A percentile compares a stretch with the other conserved stretches of the same genome.
These are phyloP conservation scores for Amaranthus tricolor DNA, from an alignment of 179 eudicot species.

Conservation along the genomic window DNA sequence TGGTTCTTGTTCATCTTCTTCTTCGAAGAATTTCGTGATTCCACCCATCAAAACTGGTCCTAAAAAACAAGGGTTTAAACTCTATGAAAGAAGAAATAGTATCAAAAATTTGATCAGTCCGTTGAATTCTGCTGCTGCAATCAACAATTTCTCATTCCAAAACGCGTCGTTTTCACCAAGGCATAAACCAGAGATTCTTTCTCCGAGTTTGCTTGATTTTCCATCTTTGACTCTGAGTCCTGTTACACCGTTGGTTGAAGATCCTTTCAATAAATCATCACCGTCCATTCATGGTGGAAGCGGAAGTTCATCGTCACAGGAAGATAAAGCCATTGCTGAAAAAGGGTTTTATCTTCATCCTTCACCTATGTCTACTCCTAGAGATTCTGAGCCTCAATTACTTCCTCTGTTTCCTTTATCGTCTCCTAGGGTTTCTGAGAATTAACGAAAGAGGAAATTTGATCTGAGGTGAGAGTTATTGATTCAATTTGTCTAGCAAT, in stretches of 20 bases:
- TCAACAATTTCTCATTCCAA: not conserved
- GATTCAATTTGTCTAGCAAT: slow-evolving; percentile 3
- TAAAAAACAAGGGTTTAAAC: slow-evolving; percentile 59
- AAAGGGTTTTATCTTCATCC: slow-evolving; percentile 77
- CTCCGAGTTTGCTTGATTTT: slow-evolving; percentile 71
- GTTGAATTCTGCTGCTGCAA: slow-evolving; percentile 14
- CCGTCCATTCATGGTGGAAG: slow-evolving; percentile 22
- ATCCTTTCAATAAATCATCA: slow-evolving; percentile 49
- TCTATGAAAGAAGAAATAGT: slow-evolving; percentile 67
- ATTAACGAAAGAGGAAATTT: not conserved
- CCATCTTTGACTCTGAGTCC: slow-evolving; percentile 76
- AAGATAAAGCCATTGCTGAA: slow-evolving; percentile 59
- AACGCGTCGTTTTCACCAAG: slow-evolving; percentile 16
- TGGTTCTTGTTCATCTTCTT: slow-evolving; percentile 32
- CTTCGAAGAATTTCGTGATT: slow-evolving; percentile 29
- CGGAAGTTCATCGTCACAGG: slow-evolving; percentile 25
- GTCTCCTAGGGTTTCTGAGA: slow-evolving; percentile 51
- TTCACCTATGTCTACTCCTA: slow-evolving; percentile 60
- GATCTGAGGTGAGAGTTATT: not conserved
- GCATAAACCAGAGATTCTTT: slow-evolving; percentile 37
- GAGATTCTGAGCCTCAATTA: slow-evolving; percentile 68
- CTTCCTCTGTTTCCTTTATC: slow-evolving; percentile 74
- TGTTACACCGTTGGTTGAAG: slow-evolving; percentile 71
- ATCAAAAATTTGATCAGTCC: slow-evolving; percentile 63
- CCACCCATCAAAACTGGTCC: slow-evolving; percentile 59